phyloP scores from a whole-genome alignment of 2,329 filamentous ascomycete species.

The Hyphodiscus sp. region DNA sequence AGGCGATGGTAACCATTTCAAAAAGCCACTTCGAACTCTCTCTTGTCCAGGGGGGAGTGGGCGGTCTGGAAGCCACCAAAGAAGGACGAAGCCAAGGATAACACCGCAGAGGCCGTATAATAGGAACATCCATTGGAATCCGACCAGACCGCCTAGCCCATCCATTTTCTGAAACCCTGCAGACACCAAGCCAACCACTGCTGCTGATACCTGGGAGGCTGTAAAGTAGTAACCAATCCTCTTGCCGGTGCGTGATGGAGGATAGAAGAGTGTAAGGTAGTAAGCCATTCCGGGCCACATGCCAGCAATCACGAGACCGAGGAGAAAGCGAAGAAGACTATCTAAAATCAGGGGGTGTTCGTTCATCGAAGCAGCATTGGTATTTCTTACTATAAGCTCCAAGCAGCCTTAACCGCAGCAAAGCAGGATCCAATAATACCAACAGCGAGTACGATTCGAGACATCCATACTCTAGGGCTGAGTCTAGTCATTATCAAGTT shows the following conservation, averaged over 20 bases:
- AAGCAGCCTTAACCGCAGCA: slow-evolving; percentile 71
- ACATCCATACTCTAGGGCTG: slow-evolving; percentile 86
- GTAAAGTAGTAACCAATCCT: slow-evolving; percentile 88
- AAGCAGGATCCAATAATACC: slow-evolving; percentile 80
- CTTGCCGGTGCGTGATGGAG: slow-evolving; percentile 78
- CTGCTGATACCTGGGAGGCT: slow-evolving; percentile 79
- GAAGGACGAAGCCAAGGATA: slow-evolving; percentile 61
- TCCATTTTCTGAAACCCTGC: slow-evolving; percentile 93
- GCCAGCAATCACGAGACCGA: slow-evolving; percentile 82
- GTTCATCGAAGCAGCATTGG: not conserved
- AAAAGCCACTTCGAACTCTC: slow-evolving; percentile 38
- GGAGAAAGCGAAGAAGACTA: slow-evolving; percentile 71
- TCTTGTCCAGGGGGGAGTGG: slow-evolving; percentile 65
- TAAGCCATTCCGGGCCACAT: slow-evolving; percentile 97
- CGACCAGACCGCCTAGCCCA: slow-evolving; percentile 65
- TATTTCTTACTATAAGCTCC: slow-evolving; percentile 55
- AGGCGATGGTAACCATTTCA: slow-evolving; percentile 60
- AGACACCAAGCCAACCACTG: slow-evolving; percentile 82
- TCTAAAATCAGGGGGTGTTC: not conserved
- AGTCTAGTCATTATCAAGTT: slow-evolving; percentile 84
- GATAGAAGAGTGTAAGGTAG: slow-evolving; percentile 88
- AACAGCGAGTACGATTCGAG: slow-evolving; percentile 80
- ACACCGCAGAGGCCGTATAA: slow-evolving; percentile 74
- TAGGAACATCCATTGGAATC: slow-evolving; percentile 90
- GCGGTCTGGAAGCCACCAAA: slow-evolving; percentile 89